phyloP scores from a whole-genome alignment of 768 basidiomycete genomes.

The Leccinum aurantiacum region DNA sequence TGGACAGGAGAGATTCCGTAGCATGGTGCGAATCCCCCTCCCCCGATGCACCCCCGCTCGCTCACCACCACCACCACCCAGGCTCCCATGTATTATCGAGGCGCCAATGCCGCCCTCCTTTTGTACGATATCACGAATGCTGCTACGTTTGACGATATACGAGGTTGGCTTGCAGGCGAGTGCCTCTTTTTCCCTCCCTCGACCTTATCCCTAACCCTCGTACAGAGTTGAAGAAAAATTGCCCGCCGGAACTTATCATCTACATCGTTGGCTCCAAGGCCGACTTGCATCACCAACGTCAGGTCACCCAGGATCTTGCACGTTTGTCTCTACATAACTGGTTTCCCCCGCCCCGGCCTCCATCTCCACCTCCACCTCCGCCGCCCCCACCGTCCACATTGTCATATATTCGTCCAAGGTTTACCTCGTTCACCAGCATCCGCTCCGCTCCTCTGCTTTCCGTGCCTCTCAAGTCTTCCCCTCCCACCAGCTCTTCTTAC shows the following conservation, averaged over 20 bases:
- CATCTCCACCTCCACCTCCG: conserved; percentile 64
- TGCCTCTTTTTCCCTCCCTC: conserved; percentile 4
- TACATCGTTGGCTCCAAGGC: conserved; percentile 96
- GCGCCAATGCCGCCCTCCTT: conserved; percentile 90
- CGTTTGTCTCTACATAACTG: conserved; percentile 82
- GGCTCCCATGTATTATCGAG: conserved; percentile 98
- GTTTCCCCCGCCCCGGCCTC: conserved; percentile 79
- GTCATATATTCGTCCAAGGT: conserved; percentile 37
- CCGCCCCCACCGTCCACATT: conserved; percentile 44
- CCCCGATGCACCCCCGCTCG: conserved; percentile 6
- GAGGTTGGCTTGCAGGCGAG: conserved; percentile 87
- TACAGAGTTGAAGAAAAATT: conserved; percentile 87
- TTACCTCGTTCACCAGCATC: conserved; percentile 44
- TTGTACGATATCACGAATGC: conserved; percentile 95
- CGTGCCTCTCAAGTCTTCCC: conserved; percentile 43
- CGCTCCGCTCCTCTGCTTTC: conserved; percentile 60
- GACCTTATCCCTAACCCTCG: conserved; percentile 6
- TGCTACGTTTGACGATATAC: conserved; percentile 85
- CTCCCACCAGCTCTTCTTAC: conserved; percentile 61
- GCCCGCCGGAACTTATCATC: conserved; percentile 83
- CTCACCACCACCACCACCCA: conserved; percentile 31
- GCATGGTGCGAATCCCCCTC: conserved; percentile 59
- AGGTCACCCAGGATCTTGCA: conserved; percentile 79
- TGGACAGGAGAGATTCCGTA: conserved; percentile 89
- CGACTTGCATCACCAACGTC: conserved; percentile 68